Percentiles rank a stretch among this genome's conserved stretches.
These are phyloP conservation scores for Calocera viscosa DNA, from an alignment of 768 basidiomycete genomes.

Conservation along the genomic window DNA sequence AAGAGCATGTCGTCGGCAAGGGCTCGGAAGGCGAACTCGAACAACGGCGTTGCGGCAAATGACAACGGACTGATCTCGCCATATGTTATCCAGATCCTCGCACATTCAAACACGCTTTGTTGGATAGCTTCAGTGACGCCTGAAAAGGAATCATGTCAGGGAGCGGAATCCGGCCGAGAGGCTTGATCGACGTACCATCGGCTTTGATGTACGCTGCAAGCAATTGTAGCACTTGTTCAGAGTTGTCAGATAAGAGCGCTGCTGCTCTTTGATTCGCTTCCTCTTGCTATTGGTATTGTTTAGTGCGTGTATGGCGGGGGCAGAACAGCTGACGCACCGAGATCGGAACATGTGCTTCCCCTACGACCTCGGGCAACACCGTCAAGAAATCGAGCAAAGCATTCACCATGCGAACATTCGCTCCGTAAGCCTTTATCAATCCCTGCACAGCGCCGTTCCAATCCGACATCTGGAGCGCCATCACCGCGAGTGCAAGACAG, in stretches of 20 bases:
- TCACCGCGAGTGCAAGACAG: conserved; percentile 76
- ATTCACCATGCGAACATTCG: conserved; percentile 70
- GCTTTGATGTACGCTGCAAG: conserved; percentile 83
- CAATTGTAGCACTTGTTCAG: conserved; percentile 59
- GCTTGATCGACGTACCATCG: conserved; percentile 42
- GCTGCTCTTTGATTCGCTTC: conserved; percentile 54
- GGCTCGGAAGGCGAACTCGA: conserved; percentile 72
- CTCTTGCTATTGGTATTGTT: conserved; percentile 38
- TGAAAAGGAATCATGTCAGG: conserved; percentile 24
- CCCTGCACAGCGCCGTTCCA: conserved; percentile 73
- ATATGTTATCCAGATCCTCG: conserved; percentile 76
- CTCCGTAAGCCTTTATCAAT: conserved; percentile 76
- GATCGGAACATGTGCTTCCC: conserved; percentile 76
- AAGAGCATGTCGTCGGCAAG: conserved; percentile 77
- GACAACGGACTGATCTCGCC: conserved; percentile 61
- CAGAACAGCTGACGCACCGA: conserved; percentile 46
- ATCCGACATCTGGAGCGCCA: conserved; percentile 75
- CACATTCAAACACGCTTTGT: conserved; percentile 65
- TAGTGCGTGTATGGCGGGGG: neutral
- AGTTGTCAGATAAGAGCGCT: conserved; percentile 53
- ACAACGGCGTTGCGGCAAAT: conserved; percentile 65
- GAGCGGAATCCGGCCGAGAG: conserved; percentile 1
- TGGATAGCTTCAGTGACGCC: conserved; percentile 75
- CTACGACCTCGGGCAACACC: conserved; percentile 79
- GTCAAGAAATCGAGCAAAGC: conserved; percentile 81